These are phyloP conservation scores for Geranomyces michiganensis DNA, from an alignment of 192 early-diverging fungal genomes.

Conservation along the genomic window DNA sequence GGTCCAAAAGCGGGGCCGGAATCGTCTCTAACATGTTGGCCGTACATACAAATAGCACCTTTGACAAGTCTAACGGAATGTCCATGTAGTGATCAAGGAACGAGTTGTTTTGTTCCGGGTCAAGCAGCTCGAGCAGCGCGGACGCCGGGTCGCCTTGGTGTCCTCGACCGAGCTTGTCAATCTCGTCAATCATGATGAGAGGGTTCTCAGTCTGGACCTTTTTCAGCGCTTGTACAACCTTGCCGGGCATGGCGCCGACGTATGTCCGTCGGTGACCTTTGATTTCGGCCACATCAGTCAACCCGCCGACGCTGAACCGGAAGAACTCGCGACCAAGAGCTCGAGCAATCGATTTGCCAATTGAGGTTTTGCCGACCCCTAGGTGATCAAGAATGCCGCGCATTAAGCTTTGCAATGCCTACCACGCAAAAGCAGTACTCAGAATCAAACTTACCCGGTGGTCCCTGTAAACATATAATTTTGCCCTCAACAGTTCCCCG, in stretches of 20 bases:
- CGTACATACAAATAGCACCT: slow-evolving; percentile 98
- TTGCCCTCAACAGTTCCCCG: slow-evolving; percentile 97
- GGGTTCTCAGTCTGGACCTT: slow-evolving; percentile 99
- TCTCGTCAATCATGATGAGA: slow-evolving; percentile 94
- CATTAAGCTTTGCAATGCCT: neutral
- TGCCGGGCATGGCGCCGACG: slow-evolving; percentile 99
- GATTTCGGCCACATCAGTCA: slow-evolving; percentile 98
- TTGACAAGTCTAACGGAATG: slow-evolving; percentile 95
- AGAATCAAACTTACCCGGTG: slow-evolving; percentile 68
- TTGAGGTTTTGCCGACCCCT: slow-evolving; percentile 96
- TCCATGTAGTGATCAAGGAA: slow-evolving; percentile 99
- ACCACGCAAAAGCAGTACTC: no score
- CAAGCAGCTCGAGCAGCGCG: slow-evolving; percentile 92
- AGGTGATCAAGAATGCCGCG: slow-evolving; percentile 6
- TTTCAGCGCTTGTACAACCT: slow-evolving; percentile 97
- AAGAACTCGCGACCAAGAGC: slow-evolving; percentile 94
- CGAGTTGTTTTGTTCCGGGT: slow-evolving; percentile 96
- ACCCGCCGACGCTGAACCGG: slow-evolving; percentile 94
- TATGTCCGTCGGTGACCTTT: slow-evolving; percentile 99
- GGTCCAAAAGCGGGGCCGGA: slow-evolving; percentile 94
- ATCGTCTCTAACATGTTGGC: slow-evolving; percentile 98
- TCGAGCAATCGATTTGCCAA: slow-evolving; percentile 96
- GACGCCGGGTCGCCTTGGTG: slow-evolving; percentile 98
- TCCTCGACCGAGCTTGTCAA: slow-evolving; percentile 97
- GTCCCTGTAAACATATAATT: slow-evolving; percentile 96